Evolutionary conservation across 495 filamentous ascomycete species (phyloP), one percentile per base, ranked within the genome.

Genomic region (Glarea lozoyensis): DNA sequence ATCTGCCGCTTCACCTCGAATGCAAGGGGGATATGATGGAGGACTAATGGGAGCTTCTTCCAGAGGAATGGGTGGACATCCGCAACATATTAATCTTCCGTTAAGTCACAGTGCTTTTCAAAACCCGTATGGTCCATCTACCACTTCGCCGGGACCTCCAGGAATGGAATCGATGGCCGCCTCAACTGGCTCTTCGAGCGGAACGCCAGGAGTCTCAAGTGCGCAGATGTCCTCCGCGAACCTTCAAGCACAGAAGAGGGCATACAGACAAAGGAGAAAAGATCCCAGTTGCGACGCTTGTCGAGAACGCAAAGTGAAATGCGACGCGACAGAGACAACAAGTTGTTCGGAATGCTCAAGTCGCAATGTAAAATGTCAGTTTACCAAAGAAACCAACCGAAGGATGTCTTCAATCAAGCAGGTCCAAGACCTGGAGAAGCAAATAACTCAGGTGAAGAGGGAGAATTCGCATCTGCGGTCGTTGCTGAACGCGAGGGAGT

Each of bases 341-440:
- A 92, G 88, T 62, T 98, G 92, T 63, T 94, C 90, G 2, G 92
- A 98, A 66, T 98, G 92, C 65, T 85, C 84, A 11, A 94, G 86
- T 55, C 78, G 92, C 49, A 89, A 86, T 57, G 89, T 95, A 37
- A 93, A 92, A 58, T 98, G 92, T 57, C 90, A 95, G 60, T 98
- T 98, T 59, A 98, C 92, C 34, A 98, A 98, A 67, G 92, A 98
- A 62, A 97, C 92, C 16, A 98, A 98, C 62, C 79, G 93, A 36
- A 79, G 92, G 49, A 98, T 98, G 92, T 96, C 92, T 35, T 95
- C 89, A 11, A 96, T 97, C 61, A 98, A 97, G 79, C 92, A 96
- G 68, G 87, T 96, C 2, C 92, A 98, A 63, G 92, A 98, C 62
- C 69, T 98, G 18, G 89, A 97, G 60, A 93, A 86, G 63, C 90